Evolutionary conservation across 129 eudicot genomes (phyloP).

Genomic region (Ambrosia artemisiifolia): DNA sequence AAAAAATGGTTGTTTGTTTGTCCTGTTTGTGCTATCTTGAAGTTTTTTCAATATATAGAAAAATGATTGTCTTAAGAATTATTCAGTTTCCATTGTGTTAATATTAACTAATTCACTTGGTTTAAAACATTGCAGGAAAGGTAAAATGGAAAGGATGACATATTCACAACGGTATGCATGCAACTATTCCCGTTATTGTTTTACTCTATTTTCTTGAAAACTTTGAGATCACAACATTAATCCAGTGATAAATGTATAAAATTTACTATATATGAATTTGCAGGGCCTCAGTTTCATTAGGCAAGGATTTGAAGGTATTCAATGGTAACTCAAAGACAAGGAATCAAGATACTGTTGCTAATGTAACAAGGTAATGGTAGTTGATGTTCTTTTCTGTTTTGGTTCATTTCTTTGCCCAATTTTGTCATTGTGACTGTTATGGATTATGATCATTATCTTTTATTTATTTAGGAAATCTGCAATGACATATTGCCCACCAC

Average conservation of each 20-base stretch:
- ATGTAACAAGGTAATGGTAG: slow-evolving; percentile 39
- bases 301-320: slow-evolving; percentile 42
- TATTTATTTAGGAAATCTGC: slow-evolving; percentile 42
- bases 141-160: slow-evolving; percentile 24
- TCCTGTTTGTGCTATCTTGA: background rate
- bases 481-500: slow-evolving; percentile 40
- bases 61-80: slow-evolving; percentile 4
- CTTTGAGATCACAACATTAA: background rate
- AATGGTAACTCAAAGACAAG: slow-evolving; percentile 37
- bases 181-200: background rate
- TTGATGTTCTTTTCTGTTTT: background rate
- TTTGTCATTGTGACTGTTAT: background rate
- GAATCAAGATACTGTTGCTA: slow-evolving; percentile 29
- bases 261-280: background rate
- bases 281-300: slow-evolving; percentile 39
- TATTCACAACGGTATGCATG: slow-evolving; percentile 35
- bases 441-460: background rate
- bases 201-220: background rate
- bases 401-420: background rate
- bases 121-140: slow-evolving; percentile 37
- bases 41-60: slow-evolving; percentile 13
- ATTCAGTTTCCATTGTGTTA: background rate
- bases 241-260: background rate
- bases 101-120: slow-evolving; percentile 14
- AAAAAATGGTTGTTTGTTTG: background rate